A percentile compares a stretch with the other conserved stretches of the same genome.
phyloP scores from a whole-genome alignment of 2,329 filamentous ascomycete species.

The Phialophora expanda region DNA sequence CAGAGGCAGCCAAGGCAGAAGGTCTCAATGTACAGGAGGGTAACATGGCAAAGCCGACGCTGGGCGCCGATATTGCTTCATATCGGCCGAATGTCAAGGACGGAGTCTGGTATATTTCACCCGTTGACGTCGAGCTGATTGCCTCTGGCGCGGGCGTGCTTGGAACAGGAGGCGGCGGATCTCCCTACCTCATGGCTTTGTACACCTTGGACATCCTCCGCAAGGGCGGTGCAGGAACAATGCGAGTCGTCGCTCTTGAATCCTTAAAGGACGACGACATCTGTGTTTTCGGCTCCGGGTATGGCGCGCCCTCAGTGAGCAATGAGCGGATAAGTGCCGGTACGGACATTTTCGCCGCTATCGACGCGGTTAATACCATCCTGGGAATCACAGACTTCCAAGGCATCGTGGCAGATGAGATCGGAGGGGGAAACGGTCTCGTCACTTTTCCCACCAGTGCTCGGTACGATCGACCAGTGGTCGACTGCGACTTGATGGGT shows the following conservation, averaged over 20 bases:
- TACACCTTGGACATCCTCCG: slow-evolving; percentile 50
- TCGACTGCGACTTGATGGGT: slow-evolving; percentile 58
- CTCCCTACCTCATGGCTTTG: slow-evolving; percentile 54
- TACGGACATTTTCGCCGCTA: slow-evolving; percentile 39
- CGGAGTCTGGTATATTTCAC: slow-evolving; percentile 47
- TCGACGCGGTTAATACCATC: slow-evolving; percentile 48
- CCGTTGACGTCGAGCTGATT: slow-evolving; percentile 48
- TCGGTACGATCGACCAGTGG: slow-evolving; percentile 47
- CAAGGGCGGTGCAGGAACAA: slow-evolving; percentile 44
- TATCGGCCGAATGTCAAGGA: slow-evolving; percentile 45
- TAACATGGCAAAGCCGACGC: slow-evolving; percentile 22
- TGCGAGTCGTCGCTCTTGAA: slow-evolving; percentile 51
- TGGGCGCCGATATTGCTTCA: slow-evolving; percentile 40
- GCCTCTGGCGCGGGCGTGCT: slow-evolving; percentile 47
- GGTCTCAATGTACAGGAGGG: slow-evolving; percentile 22
- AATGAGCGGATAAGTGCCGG: slow-evolving; percentile 41
- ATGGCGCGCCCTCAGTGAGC: slow-evolving; percentile 47
- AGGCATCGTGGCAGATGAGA: slow-evolving; percentile 45
- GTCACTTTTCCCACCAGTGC: slow-evolving; percentile 41
- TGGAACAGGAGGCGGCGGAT: slow-evolving; percentile 50
- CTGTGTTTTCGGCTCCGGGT: slow-evolving; percentile 54
- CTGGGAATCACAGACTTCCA: slow-evolving; percentile 45
- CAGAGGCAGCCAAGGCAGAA: slow-evolving; percentile 35
- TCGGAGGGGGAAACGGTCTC: slow-evolving; percentile 49
- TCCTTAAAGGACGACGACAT: slow-evolving; percentile 48